Conservation (phyloP, 1,284 basidiomycete species). For the Ceratobasidium sp. region DNA sequence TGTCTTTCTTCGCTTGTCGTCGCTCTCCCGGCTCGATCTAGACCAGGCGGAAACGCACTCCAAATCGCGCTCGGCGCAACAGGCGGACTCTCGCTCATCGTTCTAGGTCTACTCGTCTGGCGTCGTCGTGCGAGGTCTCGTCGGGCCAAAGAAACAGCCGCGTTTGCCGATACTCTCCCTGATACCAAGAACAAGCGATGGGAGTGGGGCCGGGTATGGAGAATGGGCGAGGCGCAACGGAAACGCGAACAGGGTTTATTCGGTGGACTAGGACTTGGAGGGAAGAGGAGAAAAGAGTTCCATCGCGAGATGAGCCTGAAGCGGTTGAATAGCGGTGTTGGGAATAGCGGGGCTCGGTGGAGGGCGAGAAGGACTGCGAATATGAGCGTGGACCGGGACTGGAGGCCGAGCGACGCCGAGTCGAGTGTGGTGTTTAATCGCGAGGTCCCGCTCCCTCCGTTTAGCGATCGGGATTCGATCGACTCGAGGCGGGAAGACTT, state of each 20-base stretch:
- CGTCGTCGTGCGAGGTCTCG: conserved; percentile 76
- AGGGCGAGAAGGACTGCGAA: not conserved
- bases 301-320: conserved; percentile 44
- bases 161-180: conserved; percentile 65
- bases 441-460: conserved; percentile 12
- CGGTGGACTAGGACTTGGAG: not conserved
- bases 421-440: conserved; percentile 34
- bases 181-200: conserved; percentile 14
- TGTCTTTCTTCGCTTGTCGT: conserved; percentile 79
- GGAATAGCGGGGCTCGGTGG: not conserved
- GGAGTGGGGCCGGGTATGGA: conserved; percentile 38
- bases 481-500: conserved; percentile 22
- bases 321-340: not conserved
- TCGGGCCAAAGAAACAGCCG: conserved; percentile 73
- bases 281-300: conserved; percentile 18
- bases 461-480: conserved; percentile 24
- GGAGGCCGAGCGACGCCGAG: conserved; percentile 27
- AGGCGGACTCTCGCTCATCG: conserved; percentile 82
- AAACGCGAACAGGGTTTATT: conserved; percentile 34
- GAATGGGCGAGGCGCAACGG: conserved; percentile 33
- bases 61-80: conserved; percentile 84
- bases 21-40: conserved; percentile 59
- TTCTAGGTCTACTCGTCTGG: conserved; percentile 75
- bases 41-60: conserved; percentile 66
- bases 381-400: not conserved